Conservation (phyloP, 208 protist species). For the Trypanosoma theileri region DNA sequence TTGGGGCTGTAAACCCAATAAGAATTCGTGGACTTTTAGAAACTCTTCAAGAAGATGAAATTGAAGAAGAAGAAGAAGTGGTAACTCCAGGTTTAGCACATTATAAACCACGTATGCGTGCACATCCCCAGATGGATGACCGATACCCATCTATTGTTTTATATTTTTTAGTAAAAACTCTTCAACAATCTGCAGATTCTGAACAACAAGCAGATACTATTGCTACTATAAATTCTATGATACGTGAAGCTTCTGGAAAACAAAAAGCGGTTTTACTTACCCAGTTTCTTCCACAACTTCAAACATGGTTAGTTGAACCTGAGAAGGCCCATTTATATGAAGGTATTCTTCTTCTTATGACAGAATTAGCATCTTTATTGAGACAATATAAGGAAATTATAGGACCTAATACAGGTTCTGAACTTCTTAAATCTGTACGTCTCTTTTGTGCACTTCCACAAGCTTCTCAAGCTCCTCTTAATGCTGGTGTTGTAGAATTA, state of each 20-base stretch:
- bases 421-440: constrained; percentile 74
- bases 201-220: constrained; percentile 76
- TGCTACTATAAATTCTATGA: constrained; percentile 53
- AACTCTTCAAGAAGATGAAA: constrained; percentile 71
- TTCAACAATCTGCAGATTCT: constrained; percentile 79
- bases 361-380: constrained; percentile 77
- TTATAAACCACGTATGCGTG: constrained; percentile 72
- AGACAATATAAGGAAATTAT: constrained; percentile 74
- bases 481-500: constrained; percentile 81
- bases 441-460: constrained; percentile 79
- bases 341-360: constrained; percentile 72
- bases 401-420: constrained; percentile 48
- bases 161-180: constrained; percentile 81
- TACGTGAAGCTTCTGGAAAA: constrained; percentile 68
- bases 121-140: constrained; percentile 67
- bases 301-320: constrained; percentile 71
- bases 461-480: constrained; percentile 82
- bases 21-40: constrained; percentile 69
- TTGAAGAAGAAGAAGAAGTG: constrained; percentile 80
- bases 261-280: constrained; percentile 71
- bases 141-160: constrained; percentile 79
- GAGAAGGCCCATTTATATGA: constrained; percentile 77
- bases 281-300: constrained; percentile 80
- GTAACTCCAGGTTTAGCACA: constrained; percentile 76
- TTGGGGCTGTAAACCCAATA: constrained; percentile 82